Evolutionary conservation across 2,329 filamentous ascomycete species (phyloP).

Genomic region (Didymellaceae sp.): DNA sequence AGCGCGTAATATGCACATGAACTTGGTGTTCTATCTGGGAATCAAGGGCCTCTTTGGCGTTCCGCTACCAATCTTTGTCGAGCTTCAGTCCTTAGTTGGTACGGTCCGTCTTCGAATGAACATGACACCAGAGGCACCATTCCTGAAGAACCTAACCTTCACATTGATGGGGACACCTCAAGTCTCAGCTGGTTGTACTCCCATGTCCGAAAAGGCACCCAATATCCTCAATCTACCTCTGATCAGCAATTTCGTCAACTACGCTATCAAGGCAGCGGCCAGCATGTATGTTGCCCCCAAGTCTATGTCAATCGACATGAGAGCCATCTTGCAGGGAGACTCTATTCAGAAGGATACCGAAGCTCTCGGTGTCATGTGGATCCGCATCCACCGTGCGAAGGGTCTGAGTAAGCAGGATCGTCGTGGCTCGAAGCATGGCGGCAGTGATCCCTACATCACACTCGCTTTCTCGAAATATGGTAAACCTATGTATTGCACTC

Average conservation of each 20-base stretch:
- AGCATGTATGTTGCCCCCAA: constrained; percentile 93
- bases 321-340: constrained; percentile 89
- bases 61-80: constrained; percentile 85
- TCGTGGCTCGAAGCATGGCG: constrained; percentile 81
- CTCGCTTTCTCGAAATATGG: constrained; percentile 94
- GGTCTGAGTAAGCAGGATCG: constrained; percentile 91
- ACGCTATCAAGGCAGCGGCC: constrained; percentile 84
- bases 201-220: constrained; percentile 88
- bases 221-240: constrained; percentile 91
- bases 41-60: constrained; percentile 88
- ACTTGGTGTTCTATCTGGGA: constrained; percentile 91
- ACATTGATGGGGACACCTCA: constrained; percentile 94
- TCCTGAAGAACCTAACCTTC: constrained; percentile 88
- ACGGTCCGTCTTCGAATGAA: constrained; percentile 84
- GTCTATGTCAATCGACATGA: constrained; percentile 88
- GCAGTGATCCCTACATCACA: constrained; percentile 94
- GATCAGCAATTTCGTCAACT: constrained; percentile 97
- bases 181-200: constrained; percentile 85
- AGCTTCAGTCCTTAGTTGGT: constrained; percentile 87
- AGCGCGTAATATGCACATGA: constrained; percentile 96
- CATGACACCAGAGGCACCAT: constrained; percentile 88
- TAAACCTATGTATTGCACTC: constrained; percentile 97
- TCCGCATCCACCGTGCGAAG: constrained; percentile 86
- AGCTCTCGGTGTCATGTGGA: constrained; percentile 87
- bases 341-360: constrained; percentile 88